Evolutionary conservation across 2,329 filamentous ascomycete genomes (phyloP).

Genomic region (Nemania bipapillata): DNA sequence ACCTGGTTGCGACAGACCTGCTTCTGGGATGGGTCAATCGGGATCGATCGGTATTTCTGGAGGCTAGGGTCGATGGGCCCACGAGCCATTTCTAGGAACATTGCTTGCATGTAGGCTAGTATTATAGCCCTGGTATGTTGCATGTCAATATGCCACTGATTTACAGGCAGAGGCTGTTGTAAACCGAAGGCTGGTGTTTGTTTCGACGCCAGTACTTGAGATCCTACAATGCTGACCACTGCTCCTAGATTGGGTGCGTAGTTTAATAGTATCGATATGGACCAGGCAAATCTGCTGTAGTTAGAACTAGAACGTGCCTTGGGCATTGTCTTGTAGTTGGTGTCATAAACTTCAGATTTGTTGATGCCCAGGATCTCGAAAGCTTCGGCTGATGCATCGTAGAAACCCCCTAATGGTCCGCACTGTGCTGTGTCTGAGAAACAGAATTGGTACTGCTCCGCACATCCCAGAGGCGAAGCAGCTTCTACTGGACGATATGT

Average conservation of each 20-base stretch:
- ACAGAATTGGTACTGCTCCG: slow-evolving; percentile 16
- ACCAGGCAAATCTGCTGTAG: slow-evolving; percentile 3
- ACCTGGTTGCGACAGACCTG: slow-evolving; percentile 12
- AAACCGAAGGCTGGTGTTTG: not conserved
- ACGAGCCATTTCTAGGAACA: slow-evolving; percentile 6
- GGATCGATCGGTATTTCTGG: not conserved
- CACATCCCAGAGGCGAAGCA: slow-evolving; percentile 17
- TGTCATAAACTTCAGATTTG: not conserved
- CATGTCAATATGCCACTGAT: slow-evolving; percentile 26
- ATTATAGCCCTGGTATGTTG: slow-evolving; percentile 2
- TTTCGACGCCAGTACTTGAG: slow-evolving; percentile 1
- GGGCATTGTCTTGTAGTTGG: not conserved
- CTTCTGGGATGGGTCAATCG: not conserved
- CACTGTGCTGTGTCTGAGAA: not conserved
- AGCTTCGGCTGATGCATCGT: not conserved
- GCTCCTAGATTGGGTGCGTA: not conserved
- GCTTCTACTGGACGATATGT: slow-evolving; percentile 17
- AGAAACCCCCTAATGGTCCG: not conserved
- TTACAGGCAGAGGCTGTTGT: not conserved
- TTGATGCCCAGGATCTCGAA: not conserved
- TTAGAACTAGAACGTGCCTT: not conserved
- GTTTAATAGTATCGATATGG: not conserved
- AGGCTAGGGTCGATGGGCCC: slow-evolving; percentile 1
- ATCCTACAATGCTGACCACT: not conserved
- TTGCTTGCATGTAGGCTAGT: slow-evolving; percentile 1